A percentile compares a stretch with the other conserved stretches of the same genome.
Evolutionary conservation across 148 eudicot species (phyloP).

Genomic region (Pouteria glomerata): DNA sequence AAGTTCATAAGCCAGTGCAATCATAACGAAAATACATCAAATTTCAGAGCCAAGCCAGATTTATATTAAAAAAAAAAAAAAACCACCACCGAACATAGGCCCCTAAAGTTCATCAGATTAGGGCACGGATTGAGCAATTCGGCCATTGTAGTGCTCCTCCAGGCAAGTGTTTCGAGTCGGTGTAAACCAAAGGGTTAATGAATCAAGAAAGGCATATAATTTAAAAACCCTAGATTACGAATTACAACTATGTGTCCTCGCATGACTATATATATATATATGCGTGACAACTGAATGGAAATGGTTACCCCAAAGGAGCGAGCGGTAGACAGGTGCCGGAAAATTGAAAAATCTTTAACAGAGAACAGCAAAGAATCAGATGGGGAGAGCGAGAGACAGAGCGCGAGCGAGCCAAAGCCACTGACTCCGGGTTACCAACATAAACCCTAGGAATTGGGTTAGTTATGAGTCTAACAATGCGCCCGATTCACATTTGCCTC

Average conservation of each 20-base stretch:
- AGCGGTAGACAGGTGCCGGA: neutral
- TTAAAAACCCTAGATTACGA: too few relatives aligned
- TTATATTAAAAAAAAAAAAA: neutral
- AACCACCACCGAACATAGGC: neutral
- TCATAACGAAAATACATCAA: neutral
- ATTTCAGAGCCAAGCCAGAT: neutral
- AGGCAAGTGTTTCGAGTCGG: neutral
- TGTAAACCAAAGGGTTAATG: neutral
- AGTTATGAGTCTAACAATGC: neutral
- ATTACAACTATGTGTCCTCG: too few relatives aligned
- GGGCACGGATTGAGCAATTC: neutral
- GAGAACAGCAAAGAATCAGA: neutral
- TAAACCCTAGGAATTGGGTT: constrained; percentile 7
- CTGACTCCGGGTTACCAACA: neutral
- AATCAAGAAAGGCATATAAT: too few relatives aligned
- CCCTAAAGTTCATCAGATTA: neutral
- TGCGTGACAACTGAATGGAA: neutral
- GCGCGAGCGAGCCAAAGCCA: too few relatives aligned
- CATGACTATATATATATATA: neutral
- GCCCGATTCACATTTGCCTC: too few relatives aligned
- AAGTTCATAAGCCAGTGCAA: too few relatives aligned
- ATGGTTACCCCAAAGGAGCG: neutral
- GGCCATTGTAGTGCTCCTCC: neutral
- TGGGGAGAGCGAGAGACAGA: too few relatives aligned
- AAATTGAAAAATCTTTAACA: too few relatives aligned